Evolutionary conservation across 805 yeast species (phyloP).

Genomic region (Limtongozyma cylindracea): DNA sequence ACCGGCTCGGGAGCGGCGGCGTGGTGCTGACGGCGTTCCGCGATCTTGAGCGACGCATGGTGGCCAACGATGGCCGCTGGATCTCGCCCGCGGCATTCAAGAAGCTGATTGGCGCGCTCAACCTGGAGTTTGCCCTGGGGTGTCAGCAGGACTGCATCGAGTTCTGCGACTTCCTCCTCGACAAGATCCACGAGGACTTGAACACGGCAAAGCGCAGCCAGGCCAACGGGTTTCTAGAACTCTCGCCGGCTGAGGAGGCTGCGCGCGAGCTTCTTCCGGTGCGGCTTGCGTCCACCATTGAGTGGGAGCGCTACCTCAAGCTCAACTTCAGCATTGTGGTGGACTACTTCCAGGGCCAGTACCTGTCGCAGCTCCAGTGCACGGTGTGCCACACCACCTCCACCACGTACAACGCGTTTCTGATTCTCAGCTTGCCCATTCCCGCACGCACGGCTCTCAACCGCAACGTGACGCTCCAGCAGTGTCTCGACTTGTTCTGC

Average conservation of each 20-base stretch:
- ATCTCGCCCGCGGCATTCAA: slow-evolving; percentile 44
- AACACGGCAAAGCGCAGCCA: too few species aligned
- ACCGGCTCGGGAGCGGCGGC: slow-evolving; percentile 64
- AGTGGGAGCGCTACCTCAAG: slow-evolving; percentile 74
- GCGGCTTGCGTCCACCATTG: slow-evolving; percentile 63
- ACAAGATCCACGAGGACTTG: slow-evolving; percentile 63
- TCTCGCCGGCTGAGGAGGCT: slow-evolving; percentile 35
- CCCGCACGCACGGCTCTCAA: slow-evolving; percentile 12
- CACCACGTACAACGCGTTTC: slow-evolving; percentile 67
- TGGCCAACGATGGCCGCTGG: slow-evolving; percentile 15
- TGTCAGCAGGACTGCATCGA: slow-evolving; percentile 81
- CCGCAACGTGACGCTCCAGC: slow-evolving; percentile 14
- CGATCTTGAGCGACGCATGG: slow-evolving; percentile 27
- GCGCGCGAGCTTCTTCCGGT: slow-evolving; percentile 49
- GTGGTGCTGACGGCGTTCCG: slow-evolving; percentile 47
- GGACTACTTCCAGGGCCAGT: slow-evolving; percentile 75
- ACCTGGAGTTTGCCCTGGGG: slow-evolving; percentile 31
- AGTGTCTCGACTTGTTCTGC: slow-evolving; percentile 59
- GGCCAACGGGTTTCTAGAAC: slow-evolving; percentile 16
- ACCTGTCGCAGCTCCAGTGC: slow-evolving; percentile 55
- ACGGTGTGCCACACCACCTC: slow-evolving; percentile 50
- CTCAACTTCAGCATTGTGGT: slow-evolving; percentile 62
- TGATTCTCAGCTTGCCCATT: slow-evolving; percentile 58
- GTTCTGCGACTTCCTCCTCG: slow-evolving; percentile 49
- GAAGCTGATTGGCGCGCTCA: slow-evolving; percentile 37